A percentile compares a stretch with the other conserved stretches of the same genome.
Conservation (phyloP, 345 rosid species). For the Aethionema arabicum region DNA sequence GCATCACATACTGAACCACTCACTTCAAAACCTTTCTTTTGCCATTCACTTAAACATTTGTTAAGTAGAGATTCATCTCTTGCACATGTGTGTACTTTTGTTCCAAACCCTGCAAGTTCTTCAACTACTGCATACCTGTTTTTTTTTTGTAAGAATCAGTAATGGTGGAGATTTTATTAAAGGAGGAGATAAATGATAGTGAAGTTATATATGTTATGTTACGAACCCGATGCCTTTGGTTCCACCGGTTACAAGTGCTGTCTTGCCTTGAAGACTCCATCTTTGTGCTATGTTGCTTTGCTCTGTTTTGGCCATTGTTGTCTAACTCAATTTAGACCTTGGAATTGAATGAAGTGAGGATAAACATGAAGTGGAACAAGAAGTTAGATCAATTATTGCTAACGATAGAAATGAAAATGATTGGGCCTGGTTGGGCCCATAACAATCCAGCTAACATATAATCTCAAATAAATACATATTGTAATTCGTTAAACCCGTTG, state of each 20-base stretch:
- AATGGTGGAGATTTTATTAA: conserved; percentile 2
- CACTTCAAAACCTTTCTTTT: conserved; percentile 46
- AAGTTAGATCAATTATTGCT: too few species aligned
- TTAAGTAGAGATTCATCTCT: conserved; percentile 52
- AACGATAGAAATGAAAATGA: too few species aligned
- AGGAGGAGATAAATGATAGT: background rate
- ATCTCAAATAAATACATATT: too few species aligned
- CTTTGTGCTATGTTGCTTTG: conserved; percentile 30
- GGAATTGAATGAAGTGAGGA: background rate
- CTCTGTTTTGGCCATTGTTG: conserved; percentile 34
- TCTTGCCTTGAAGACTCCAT: conserved; percentile 69
- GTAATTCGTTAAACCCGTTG: too few species aligned
- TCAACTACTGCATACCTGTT: conserved; percentile 62
- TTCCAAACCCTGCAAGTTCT: conserved; percentile 69
- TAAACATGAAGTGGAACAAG: background rate
- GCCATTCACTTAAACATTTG: conserved; percentile 50
- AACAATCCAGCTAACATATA: too few species aligned
- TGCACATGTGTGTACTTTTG: conserved; percentile 68
- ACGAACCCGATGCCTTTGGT: conserved; percentile 65
- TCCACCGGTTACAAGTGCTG: conserved; percentile 69
- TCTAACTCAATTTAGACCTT: background rate
- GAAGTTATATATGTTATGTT: background rate
- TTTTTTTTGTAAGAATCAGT: background rate
- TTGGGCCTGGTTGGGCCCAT: too few species aligned
- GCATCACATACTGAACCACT: conserved; percentile 53